These are phyloP conservation scores for Chlorella variabilis DNA, from an alignment of 163 green algal genomes.

Conservation along the genomic window DNA sequence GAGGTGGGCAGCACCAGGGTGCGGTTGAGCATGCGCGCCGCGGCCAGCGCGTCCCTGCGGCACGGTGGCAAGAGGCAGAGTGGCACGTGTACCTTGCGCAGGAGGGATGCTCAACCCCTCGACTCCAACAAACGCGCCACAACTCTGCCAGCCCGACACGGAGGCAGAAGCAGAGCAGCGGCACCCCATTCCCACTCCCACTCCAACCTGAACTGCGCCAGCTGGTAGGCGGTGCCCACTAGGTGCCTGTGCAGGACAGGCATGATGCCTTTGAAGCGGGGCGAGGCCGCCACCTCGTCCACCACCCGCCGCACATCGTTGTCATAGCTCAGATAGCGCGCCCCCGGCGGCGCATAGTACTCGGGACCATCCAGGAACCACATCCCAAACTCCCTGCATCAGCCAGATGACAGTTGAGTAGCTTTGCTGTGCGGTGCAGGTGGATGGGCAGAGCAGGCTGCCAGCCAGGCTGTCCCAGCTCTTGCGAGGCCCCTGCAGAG, in stretches of 20 bases:
- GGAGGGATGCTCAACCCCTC: too few species aligned
- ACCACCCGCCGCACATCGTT: conserved; percentile 22
- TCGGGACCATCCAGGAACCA: conserved; percentile 19
- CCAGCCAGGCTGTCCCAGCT: background rate
- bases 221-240: conserved; percentile 22
- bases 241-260: conserved; percentile 24
- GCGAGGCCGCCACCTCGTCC: background rate
- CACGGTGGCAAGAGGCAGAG: background rate
- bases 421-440: too few species aligned
- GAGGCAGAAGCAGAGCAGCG: too few species aligned
- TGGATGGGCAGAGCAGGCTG: too few species aligned
- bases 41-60: conserved; percentile 16
- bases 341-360: conserved; percentile 1
- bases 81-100: background rate
- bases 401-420: too few species aligned
- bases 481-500: too few species aligned
- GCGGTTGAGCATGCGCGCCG: conserved; percentile 28
- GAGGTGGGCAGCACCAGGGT: conserved; percentile 32
- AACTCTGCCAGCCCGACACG: too few species aligned
- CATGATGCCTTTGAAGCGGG: background rate
- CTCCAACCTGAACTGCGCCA: conserved; percentile 35
- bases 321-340: conserved; percentile 24
- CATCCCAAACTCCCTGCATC: conserved; percentile 36
- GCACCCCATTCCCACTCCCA: too few species aligned
- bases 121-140: too few species aligned